A percentile compares a stretch with the other conserved stretches of the same genome.
These are phyloP conservation scores for Paraconiothyrium brasiliense DNA, from an alignment of 2,329 filamentous ascomycete genomes.

Conservation along the genomic window DNA sequence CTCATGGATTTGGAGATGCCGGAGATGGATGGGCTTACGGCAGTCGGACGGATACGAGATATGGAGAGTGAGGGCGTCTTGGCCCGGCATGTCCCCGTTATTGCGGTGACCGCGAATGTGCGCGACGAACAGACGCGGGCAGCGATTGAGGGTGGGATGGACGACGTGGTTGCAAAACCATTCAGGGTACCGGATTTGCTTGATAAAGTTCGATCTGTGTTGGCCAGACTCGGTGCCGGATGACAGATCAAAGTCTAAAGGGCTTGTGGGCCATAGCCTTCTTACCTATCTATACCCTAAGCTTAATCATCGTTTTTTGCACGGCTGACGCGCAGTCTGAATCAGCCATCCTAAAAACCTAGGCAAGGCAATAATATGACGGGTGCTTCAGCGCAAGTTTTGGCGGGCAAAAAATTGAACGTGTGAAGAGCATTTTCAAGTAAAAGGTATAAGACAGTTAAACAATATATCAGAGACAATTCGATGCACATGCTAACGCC, in stretches of 20 bases:
- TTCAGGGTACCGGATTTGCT: constrained; percentile 46
- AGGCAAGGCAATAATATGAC: neutral
- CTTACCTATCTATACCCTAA: neutral
- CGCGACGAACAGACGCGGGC: constrained; percentile 43
- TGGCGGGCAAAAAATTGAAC: neutral
- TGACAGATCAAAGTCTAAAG: neutral
- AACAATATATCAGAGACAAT: neutral
- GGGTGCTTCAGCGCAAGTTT: neutral
- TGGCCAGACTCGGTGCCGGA: constrained; percentile 24
- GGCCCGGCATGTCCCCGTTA: constrained; percentile 42
- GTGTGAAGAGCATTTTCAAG: neutral
- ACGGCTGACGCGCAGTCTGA: no score
- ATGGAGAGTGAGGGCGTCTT: constrained; percentile 35
- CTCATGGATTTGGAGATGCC: constrained; percentile 53
- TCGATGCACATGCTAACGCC: neutral
- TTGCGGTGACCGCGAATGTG: constrained; percentile 51
- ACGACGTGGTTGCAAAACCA: constrained; percentile 47
- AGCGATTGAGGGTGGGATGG: constrained; percentile 46
- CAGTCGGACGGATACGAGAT: constrained; percentile 42
- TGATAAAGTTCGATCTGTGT: constrained; percentile 34
- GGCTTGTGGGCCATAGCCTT: neutral
- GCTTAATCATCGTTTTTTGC: neutral
- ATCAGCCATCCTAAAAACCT: no score
- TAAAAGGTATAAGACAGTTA: neutral
- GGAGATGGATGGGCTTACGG: constrained; percentile 50